Conservation (phyloP, 768 basidiomycete species). For the Phylloporus arenicola region DNA sequence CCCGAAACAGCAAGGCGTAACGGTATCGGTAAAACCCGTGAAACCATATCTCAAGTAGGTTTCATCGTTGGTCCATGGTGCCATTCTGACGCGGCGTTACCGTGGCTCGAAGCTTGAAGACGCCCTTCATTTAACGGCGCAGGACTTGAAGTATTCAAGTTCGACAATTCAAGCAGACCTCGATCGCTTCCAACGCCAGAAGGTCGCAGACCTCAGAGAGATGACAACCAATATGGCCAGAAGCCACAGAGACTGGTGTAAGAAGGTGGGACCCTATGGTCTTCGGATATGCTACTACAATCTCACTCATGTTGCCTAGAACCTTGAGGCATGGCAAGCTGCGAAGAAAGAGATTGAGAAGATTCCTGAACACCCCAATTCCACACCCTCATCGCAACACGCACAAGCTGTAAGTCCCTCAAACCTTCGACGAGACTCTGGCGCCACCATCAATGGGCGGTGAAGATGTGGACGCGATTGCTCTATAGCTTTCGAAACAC, state of each 20-base stretch:
- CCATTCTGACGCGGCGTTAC: conserved; percentile 11
- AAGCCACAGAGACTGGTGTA: conserved; percentile 94
- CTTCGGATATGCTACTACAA: conserved; percentile 5
- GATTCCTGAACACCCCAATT: conserved; percentile 89
- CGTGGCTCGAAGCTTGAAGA: conserved; percentile 73
- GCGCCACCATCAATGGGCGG: conserved; percentile 64
- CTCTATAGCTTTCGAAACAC: conserved; percentile 2
- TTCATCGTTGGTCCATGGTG: conserved; percentile 7
- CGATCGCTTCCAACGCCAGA: conserved; percentile 97
- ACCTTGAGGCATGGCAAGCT: conserved; percentile 95
- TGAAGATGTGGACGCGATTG: conserved; percentile 24
- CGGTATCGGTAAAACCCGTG: conserved; percentile 89
- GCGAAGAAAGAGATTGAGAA: conserved; percentile 87
- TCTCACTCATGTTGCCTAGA: conserved; percentile 45
- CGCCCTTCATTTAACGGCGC: conserved; percentile 84
- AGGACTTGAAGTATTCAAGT: conserved; percentile 94
- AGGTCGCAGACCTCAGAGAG: conserved; percentile 92
- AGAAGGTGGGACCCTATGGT: conserved; percentile 55
- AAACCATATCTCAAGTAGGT: conserved; percentile 88
- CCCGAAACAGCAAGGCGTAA: conserved; percentile 93
- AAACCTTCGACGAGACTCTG: conserved; percentile 56
- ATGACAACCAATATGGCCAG: conserved; percentile 89
- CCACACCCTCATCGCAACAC: conserved; percentile 39
- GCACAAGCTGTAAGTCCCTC: conserved; percentile 31
- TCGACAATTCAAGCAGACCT: conserved; percentile 96